Evolutionary conservation across 164 flowering plant species (phyloP).

Genomic region (Stephania japonica): DNA sequence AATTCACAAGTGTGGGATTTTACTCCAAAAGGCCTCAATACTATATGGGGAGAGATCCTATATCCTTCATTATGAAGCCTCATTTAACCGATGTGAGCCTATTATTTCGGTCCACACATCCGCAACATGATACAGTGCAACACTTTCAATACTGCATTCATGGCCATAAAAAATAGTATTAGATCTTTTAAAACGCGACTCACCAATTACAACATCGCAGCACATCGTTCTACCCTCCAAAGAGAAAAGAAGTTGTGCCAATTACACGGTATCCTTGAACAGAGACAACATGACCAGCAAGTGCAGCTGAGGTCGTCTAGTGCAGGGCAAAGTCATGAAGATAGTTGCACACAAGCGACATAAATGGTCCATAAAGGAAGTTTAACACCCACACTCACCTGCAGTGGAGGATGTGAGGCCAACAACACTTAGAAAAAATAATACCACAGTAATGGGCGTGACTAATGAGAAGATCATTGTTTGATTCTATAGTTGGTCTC

Average conservation of each 20-base stretch:
- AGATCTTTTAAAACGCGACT: too few relatives aligned
- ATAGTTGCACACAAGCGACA: slow-evolving; percentile 1
- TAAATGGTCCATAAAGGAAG: neutral
- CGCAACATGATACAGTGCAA: too few relatives aligned
- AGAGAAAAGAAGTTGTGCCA: neutral
- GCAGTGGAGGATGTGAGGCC: neutral
- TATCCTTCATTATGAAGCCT: too few relatives aligned
- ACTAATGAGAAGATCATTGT: neutral
- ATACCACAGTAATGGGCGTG: neutral
- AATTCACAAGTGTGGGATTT: too few relatives aligned
- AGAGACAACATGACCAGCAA: neutral
- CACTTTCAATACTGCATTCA: neutral
- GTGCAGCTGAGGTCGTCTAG: neutral
- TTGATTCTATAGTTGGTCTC: neutral
- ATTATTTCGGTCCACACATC: too few relatives aligned
- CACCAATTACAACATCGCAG: neutral
- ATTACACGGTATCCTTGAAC: neutral
- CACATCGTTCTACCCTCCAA: neutral
- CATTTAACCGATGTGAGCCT: too few relatives aligned
- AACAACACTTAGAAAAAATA: neutral
- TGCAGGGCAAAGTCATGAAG: neutral
- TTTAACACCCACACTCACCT: neutral
- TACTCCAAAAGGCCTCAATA: too few relatives aligned
- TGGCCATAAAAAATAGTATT: neutral
- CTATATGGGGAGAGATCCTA: too few relatives aligned